phyloP scores from a whole-genome alignment of 345 rosid genomes.

The Syzygium grande region DNA sequence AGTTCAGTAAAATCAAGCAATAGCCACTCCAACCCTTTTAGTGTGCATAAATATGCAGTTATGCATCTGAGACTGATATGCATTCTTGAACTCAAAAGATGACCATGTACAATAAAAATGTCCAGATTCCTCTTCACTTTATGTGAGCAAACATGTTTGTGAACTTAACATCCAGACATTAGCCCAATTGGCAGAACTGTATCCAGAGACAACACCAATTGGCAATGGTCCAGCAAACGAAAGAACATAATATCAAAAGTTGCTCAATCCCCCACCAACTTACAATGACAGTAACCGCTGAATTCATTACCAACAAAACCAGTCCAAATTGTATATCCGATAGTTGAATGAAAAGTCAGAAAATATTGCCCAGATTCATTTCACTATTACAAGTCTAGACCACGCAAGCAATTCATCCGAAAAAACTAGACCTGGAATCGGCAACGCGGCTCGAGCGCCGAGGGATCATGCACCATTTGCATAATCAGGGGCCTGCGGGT shows the following conservation, averaged over 20 bases:
- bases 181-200: not conserved
- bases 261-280: not conserved
- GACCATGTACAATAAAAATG: not conserved
- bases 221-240: not conserved
- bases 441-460: constrained; percentile 86
- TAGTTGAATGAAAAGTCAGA: not conserved
- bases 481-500: constrained; percentile 90
- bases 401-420: not conserved
- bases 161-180: not conserved
- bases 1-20: not conserved
- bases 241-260: not conserved
- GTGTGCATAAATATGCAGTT: not conserved
- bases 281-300: not conserved
- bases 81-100: not conserved
- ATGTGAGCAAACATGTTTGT: not conserved
- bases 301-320: not conserved
- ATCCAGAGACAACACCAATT: not conserved
- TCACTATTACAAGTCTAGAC: not conserved
- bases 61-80: not conserved
- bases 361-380: not conserved
- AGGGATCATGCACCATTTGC: constrained; percentile 88
- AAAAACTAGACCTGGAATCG: constrained; percentile 50
- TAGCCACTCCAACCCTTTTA: not conserved
- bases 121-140: not conserved
- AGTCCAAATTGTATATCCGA: not conserved